These are phyloP conservation scores for Puccinia polysora DNA, from an alignment of 1,284 basidiomycete genomes.

Conservation along the genomic window DNA sequence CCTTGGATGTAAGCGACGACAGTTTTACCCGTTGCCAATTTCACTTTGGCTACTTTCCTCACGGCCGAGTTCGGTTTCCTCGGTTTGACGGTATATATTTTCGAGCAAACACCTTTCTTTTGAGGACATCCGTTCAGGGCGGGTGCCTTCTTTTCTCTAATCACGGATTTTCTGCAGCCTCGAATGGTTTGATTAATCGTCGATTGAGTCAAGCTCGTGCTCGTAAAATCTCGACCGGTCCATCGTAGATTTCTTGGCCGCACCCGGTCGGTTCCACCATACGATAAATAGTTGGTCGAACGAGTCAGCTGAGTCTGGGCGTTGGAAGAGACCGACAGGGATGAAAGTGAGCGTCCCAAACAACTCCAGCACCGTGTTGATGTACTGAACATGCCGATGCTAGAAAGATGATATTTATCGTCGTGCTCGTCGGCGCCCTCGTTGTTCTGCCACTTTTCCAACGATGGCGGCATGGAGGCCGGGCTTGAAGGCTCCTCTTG, in stretches of 20 bases:
- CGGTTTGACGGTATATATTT: conserved; percentile 78
- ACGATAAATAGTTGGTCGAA: background rate
- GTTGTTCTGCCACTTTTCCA: background rate
- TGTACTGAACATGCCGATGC: background rate
- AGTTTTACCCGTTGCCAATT: conserved; percentile 81
- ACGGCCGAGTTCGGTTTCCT: conserved; percentile 99
- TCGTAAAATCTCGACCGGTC: conserved; percentile 58
- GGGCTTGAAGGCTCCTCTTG: no score
- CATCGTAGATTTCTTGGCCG: no score
- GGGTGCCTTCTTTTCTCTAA: conserved; percentile 64
- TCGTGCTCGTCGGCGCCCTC: background rate
- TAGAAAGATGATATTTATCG: no score
- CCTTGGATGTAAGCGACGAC: conserved; percentile 93
- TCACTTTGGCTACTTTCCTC: conserved; percentile 91
- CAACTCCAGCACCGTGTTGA: conserved; percentile 14
- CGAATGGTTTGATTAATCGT: conserved; percentile 79
- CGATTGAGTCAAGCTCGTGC: conserved; percentile 60
- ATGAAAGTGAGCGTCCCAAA: conserved; percentile 2
- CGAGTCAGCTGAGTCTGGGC: background rate
- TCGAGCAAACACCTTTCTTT: conserved; percentile 80
- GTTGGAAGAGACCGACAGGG: background rate
- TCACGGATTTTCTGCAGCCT: conserved; percentile 34
- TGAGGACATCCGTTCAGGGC: conserved; percentile 73
- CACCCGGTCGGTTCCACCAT: background rate
- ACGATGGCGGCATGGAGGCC: no score